Evolutionary conservation across 192 early-diverging fungal species (phyloP).

Genomic region (Backusella circina): DNA sequence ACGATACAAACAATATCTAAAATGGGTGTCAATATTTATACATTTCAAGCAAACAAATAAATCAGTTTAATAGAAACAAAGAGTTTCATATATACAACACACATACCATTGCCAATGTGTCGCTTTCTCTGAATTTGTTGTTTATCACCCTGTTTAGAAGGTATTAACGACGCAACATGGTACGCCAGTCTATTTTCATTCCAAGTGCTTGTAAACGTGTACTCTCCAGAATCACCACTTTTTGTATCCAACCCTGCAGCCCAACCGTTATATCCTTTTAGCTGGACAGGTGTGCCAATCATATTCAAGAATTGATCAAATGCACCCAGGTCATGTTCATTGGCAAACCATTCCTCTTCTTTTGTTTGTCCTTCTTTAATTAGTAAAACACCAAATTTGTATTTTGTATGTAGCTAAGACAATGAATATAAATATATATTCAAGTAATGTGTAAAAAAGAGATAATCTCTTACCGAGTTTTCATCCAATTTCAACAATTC

Average conservation of each 20-base stretch:
- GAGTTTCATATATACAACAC: neutral
- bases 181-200: constrained; percentile 74
- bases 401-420: constrained; percentile 39
- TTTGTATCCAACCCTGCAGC: constrained; percentile 71
- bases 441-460: too few relatives aligned
- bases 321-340: constrained; percentile 50
- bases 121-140: constrained; percentile 67
- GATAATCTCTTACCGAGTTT: constrained; percentile 54
- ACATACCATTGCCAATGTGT: constrained; percentile 56
- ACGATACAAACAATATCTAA: constrained; percentile 60
- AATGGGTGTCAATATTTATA: neutral
- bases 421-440: neutral
- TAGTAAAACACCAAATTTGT: constrained; percentile 81
- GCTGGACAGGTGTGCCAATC: constrained; percentile 65
- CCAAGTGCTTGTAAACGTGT: constrained; percentile 72
- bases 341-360: constrained; percentile 78
- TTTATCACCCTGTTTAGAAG: constrained; percentile 59
- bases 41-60: neutral
- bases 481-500: constrained; percentile 73
- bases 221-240: constrained; percentile 65
- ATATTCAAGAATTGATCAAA: constrained; percentile 67
- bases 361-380: constrained; percentile 63
- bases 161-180: constrained; percentile 73
- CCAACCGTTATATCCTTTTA: constrained; percentile 74
- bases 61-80: neutral